Evolutionary conservation across 2,329 filamentous ascomycete species (phyloP).

Genomic region (Botrytis fragariae): DNA sequence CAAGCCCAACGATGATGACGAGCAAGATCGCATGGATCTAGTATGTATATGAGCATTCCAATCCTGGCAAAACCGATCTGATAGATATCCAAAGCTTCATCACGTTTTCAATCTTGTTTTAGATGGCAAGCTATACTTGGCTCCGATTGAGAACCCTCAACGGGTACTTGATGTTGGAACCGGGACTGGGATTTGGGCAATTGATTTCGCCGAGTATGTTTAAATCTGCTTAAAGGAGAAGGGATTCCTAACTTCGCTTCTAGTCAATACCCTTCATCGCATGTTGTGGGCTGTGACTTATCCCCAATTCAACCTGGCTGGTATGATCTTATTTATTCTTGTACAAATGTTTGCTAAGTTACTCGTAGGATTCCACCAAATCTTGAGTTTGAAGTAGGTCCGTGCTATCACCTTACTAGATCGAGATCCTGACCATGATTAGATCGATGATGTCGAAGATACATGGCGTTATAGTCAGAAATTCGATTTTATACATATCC

Average conservation of each 20-base stretch:
- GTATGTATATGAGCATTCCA: slow-evolving; percentile 12
- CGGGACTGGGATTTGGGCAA: slow-evolving; percentile 20
- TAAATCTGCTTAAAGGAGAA: slow-evolving; percentile 21
- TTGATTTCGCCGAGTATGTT: slow-evolving; percentile 26
- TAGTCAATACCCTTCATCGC: slow-evolving; percentile 32
- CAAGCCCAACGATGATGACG: slow-evolving; percentile 36
- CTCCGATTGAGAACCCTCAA: slow-evolving; percentile 13
- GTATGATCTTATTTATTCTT: slow-evolving; percentile 17
- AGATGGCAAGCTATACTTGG: slow-evolving; percentile 3
- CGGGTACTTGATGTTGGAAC: slow-evolving; percentile 19
- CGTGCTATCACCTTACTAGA: neutral
- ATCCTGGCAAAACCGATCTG: neutral
- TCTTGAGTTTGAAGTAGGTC: slow-evolving; percentile 34
- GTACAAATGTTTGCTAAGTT: neutral
- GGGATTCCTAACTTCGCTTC: slow-evolving; percentile 24
- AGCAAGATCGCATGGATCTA: slow-evolving; percentile 34
- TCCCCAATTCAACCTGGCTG: slow-evolving; percentile 34
- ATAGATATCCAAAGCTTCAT: slow-evolving; percentile 10
- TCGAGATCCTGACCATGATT: neutral
- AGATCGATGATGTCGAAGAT: slow-evolving; percentile 38
- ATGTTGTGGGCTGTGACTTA: slow-evolving; percentile 32
- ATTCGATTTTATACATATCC: slow-evolving; percentile 20
- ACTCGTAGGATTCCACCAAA: slow-evolving; percentile 32
- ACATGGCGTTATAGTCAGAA: slow-evolving; percentile 31
- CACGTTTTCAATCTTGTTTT: slow-evolving; percentile 13